Evolutionary conservation across 371 early-diverging fungal species (phyloP), one percentile per base, ranked within the genome.

Genomic region (Cokeromyces recurvatus): DNA sequence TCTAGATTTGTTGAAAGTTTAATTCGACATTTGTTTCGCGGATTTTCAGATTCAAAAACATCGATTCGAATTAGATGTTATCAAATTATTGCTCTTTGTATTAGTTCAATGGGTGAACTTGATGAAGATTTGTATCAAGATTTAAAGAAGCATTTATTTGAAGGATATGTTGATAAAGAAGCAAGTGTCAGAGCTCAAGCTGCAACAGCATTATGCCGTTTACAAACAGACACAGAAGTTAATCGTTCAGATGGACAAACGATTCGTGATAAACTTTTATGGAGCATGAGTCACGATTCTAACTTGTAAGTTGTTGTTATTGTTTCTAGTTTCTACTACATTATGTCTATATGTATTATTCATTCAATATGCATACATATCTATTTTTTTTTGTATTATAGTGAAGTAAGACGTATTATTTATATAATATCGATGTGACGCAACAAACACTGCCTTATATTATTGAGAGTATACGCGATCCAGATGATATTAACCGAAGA

Each of bases 371-470:
- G n/a, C n/a, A n/a, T n/a, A n/a, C n/a, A n/a, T n/a, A n/a, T n/a
- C n/a, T n/a, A n/a, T n/a, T n/a, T n/a, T n/a, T n/a, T n/a, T n/a
- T n/a, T n/a, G n/a, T n/a, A n/a, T n/a, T n/a, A 22, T 59, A 85
- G 84, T 16, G 94, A 95, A 44, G 90, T 95, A 4, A 87, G 95
- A 20, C 83, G 90, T 41, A 81, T 83, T 2, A 85, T 91, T 35
- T 95, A 22, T 80, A 84, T 54, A 87, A 90, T 51, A 68, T 92
- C 23, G 85, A 82, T 25, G 74, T 79, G 27, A 83, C 64, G 15
- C 58, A 67, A 39, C 47, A 61, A 14, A 87, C 93, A 0, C 50
- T 89, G 9, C 86, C 89, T 0, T 71, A 59, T 36, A 75, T 94
- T 34, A 60, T 92, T 1, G 79, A 86, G 51, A 74, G 93, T 10